These are phyloP conservation scores for Mallotus japonicus DNA, from an alignment of 441 rosid genomes.

Conservation along the genomic window DNA sequence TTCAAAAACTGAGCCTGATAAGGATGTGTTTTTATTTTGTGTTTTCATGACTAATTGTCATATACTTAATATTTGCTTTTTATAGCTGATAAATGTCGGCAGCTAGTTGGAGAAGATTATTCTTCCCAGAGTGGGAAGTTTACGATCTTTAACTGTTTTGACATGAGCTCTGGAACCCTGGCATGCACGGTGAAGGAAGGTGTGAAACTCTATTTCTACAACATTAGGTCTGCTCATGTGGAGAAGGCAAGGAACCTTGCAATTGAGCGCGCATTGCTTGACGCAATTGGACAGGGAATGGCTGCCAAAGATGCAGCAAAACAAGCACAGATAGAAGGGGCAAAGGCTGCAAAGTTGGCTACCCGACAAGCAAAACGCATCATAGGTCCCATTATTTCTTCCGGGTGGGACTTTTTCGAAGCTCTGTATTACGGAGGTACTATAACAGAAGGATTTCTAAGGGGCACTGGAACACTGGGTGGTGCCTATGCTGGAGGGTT, in stretches of 20 bases:
- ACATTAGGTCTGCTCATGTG: constrained; percentile 70
- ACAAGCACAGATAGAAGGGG: constrained; percentile 70
- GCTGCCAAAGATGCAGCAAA: constrained; percentile 60
- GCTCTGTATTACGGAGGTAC: constrained; percentile 89
- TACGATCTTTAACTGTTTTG: constrained; percentile 80
- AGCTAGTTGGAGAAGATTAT: constrained; percentile 68
- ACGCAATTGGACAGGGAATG: constrained; percentile 59
- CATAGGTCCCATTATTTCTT: constrained; percentile 80
- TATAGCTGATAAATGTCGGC: constrained; percentile 85
- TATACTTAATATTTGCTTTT: neutral
- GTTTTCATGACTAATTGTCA: neutral
- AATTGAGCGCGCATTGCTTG: constrained; percentile 60
- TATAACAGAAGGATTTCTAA: constrained; percentile 73
- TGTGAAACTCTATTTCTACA: constrained; percentile 78
- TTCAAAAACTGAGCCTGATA: neutral
- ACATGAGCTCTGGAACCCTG: constrained; percentile 76
- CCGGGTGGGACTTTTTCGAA: constrained; percentile 96
- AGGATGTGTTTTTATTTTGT: constrained; percentile 3
- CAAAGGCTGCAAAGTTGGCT: constrained; percentile 79
- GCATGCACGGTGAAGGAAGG: constrained; percentile 88
- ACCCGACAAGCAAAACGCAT: constrained; percentile 75
- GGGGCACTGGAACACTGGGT: constrained; percentile 74
- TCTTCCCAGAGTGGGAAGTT: constrained; percentile 90
- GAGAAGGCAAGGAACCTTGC: constrained; percentile 62
- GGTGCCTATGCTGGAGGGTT: constrained; percentile 82